Percentiles rank a stretch among this genome's conserved stretches.
phyloP scores from a whole-genome alignment of 345 rosid species.

The Trapa incisa region DNA sequence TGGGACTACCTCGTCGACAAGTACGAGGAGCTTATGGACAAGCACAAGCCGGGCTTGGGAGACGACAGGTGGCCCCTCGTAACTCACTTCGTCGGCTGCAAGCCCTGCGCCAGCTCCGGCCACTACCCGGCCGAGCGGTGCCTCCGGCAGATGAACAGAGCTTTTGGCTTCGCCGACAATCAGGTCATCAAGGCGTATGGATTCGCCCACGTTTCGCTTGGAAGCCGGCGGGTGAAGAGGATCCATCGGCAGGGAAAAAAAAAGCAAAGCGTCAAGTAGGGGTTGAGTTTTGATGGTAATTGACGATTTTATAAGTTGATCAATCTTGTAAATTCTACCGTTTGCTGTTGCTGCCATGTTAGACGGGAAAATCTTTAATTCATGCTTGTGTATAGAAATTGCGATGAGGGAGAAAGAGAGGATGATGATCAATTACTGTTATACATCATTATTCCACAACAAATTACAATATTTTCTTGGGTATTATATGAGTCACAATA shows the following conservation, averaged over 20 bases:
- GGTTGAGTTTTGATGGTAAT: too few species aligned
- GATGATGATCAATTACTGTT: too few species aligned
- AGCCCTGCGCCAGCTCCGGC: slow-evolving; percentile 54
- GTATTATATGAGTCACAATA: too few species aligned
- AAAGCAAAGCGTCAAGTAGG: too few species aligned
- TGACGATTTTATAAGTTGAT: too few species aligned
- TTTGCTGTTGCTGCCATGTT: too few species aligned
- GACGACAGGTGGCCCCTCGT: slow-evolving; percentile 57
- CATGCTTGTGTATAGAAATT: too few species aligned
- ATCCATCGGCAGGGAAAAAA: background rate
- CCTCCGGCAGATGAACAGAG: slow-evolving; percentile 52
- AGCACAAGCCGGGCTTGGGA: slow-evolving; percentile 42
- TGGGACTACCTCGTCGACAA: slow-evolving; percentile 52
- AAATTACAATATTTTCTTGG: too few species aligned
- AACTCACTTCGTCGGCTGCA: slow-evolving; percentile 57
- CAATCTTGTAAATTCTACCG: too few species aligned
- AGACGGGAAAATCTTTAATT: too few species aligned
- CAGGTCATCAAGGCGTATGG: slow-evolving; percentile 48
- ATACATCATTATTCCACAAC: too few species aligned
- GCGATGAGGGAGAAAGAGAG: too few species aligned
- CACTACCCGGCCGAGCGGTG: slow-evolving; percentile 52
- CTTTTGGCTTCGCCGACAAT: slow-evolving; percentile 47
- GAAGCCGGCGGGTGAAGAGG: slow-evolving; percentile 27
- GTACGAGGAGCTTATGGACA: slow-evolving; percentile 50
- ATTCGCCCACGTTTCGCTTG: slow-evolving; percentile 24